Base-by-base conservation (phyloP, 148 eudicot genomes). In the Nyssa sinensis region DNA sequence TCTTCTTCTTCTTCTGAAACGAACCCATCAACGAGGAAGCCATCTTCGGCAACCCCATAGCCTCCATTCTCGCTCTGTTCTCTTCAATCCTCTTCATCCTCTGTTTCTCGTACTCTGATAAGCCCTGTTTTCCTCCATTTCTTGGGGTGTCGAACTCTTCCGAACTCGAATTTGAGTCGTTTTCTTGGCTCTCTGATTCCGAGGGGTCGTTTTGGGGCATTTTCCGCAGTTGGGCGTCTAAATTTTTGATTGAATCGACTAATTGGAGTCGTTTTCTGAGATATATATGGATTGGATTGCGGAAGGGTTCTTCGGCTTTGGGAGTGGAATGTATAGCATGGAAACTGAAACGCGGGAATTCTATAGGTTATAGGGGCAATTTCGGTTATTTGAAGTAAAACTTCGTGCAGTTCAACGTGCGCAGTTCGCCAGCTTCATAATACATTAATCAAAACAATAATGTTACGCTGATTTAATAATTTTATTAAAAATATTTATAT, bases 31-130 rank as follows among this genome's bases (percentile, higher is more conserved):
- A 73, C 7, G 90, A 84, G 81, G 64, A 77, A 1, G 89, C 94
- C 74, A 84, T 81, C 49, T 81, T 89, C 5, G 51, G 78, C 81
- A 91, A 80, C 1, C 98, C 97, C 82, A 91, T 14, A 1, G 91
- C 86, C 55, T 88, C 88, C 91, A 91, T 87, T 81, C 91, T 85
- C 1, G 81, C 89, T 58, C 69, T 89, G 69, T 91, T 94, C 58
- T 85, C 90, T 9, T 88, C 87, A 31, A 94, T 91, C 63, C 87
- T 85, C 66, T 75, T 75, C 85, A 80, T 23, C 59, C 98, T 87
- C 80, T 84, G 85, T 64, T 68, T 87, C 81, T 94, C 98, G 69
- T 94, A 94, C 14, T 87, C 81, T 0, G 86, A 35, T 71, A 76
- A 28, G 32, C 74, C 74, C 44, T 79, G 44, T 58, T 21, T 77